phyloP scores from a whole-genome alignment of 1,139 yeast species.

The Meyerozyma sp. region DNA sequence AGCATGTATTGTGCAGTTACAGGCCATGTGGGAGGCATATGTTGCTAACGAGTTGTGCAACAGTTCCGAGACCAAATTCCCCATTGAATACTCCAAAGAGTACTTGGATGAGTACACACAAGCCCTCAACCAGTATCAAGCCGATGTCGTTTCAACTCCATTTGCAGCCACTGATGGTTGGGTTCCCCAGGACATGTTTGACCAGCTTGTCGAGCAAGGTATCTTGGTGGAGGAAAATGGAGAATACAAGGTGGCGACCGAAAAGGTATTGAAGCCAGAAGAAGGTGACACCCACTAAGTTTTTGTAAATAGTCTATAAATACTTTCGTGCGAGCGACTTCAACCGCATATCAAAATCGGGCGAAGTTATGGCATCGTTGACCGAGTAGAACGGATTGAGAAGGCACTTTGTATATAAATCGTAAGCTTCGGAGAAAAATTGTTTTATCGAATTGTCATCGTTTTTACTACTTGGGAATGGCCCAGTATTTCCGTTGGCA shows the following conservation, averaged over 20 bases:
- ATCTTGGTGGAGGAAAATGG: slow-evolving; percentile 42
- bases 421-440: slow-evolving; percentile 82
- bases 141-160: slow-evolving; percentile 63
- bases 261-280: slow-evolving; percentile 24
- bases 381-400: slow-evolving; percentile 83
- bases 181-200: slow-evolving; percentile 92
- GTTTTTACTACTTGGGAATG: slow-evolving; percentile 7
- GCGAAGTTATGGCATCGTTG: slow-evolving; percentile 69
- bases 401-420: slow-evolving; percentile 77
- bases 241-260: slow-evolving; percentile 34
- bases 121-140: slow-evolving; percentile 62
- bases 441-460: slow-evolving; percentile 78
- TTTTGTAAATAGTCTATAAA: slow-evolving; percentile 28
- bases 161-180: slow-evolving; percentile 91
- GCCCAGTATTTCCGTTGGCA: slow-evolving; percentile 10
- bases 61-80: slow-evolving; percentile 43
- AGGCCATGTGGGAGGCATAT: slow-evolving; percentile 70
- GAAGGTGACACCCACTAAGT: not conserved
- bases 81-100: slow-evolving; percentile 53
- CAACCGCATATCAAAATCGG: slow-evolving; percentile 73
- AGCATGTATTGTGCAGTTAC: slow-evolving; percentile 65
- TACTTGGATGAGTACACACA: slow-evolving; percentile 52
- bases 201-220: slow-evolving; percentile 61
- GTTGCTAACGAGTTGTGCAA: slow-evolving; percentile 56
- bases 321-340: slow-evolving; percentile 72